phyloP scores from a whole-genome alignment of 805 yeast species.

The Priceomyces castillae region DNA sequence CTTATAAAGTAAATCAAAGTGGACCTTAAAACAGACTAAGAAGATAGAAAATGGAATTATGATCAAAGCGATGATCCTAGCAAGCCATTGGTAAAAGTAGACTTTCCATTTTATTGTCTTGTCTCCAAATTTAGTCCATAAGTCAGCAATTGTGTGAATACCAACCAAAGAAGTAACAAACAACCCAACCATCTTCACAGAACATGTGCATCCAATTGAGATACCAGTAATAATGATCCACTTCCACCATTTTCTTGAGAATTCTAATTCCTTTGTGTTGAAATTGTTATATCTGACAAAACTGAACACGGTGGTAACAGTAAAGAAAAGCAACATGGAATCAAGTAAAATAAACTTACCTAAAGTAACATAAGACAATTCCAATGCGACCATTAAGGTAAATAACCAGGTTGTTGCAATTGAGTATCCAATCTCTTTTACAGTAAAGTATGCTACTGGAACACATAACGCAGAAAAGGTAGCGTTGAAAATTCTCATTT shows the following conservation, averaged over 20 bases:
- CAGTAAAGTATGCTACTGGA: constrained; percentile 70
- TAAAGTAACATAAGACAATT: constrained; percentile 65
- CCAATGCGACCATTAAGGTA: constrained; percentile 61
- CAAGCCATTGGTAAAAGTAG: constrained; percentile 62
- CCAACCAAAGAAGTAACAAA: constrained; percentile 89
- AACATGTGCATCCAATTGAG: constrained; percentile 82
- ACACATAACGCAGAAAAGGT: constrained; percentile 62
- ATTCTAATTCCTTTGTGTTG: constrained; percentile 43
- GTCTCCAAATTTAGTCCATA: constrained; percentile 84
- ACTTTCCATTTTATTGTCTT: constrained; percentile 46
- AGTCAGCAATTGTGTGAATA: constrained; percentile 79
- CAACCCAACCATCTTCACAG: constrained; percentile 96
- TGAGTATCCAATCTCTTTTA: constrained; percentile 53
- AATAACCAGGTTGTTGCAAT: constrained; percentile 57
- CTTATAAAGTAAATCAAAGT: constrained; percentile 67
- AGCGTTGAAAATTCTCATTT: constrained; percentile 73
- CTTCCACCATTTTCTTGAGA: constrained; percentile 85
- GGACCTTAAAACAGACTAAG: constrained; percentile 66
- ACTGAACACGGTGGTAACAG: constrained; percentile 73
- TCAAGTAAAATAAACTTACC: constrained; percentile 75
- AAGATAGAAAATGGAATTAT: constrained; percentile 62
- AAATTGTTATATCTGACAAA: constrained; percentile 69
- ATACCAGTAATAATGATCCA: constrained; percentile 87
- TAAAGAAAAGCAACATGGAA: constrained; percentile 73
- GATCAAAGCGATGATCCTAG: constrained; percentile 63